These are phyloP conservation scores for Yarrowia alimentaria DNA, from an alignment of 805 yeast genomes.

Conservation along the genomic window DNA sequence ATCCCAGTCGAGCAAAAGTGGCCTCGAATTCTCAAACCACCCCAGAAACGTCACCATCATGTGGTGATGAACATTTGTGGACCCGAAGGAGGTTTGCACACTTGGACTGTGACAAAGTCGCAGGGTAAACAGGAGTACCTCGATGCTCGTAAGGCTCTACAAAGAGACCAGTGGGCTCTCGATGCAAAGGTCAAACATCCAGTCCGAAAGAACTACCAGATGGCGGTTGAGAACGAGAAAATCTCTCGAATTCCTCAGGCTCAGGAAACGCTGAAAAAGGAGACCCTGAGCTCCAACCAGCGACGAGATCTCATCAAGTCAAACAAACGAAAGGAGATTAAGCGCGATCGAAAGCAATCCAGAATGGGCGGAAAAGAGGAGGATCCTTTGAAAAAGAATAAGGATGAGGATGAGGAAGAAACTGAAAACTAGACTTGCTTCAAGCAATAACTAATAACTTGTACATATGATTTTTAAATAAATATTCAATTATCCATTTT, in stretches of 20 bases:
- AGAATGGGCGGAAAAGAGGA: background rate
- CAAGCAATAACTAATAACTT: background rate
- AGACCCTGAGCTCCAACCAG: background rate
- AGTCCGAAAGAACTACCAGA: constrained; percentile 14
- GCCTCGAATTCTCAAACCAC: constrained; percentile 69
- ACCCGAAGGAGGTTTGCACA: constrained; percentile 74
- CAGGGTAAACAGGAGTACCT: constrained; percentile 71
- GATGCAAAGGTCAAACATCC: constrained; percentile 48
- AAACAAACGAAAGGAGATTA: constrained; percentile 12
- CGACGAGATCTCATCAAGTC: constrained; percentile 14
- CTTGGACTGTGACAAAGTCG: constrained; percentile 83
- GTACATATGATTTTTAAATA: too few relatives aligned
- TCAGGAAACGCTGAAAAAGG: background rate
- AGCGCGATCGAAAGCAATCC: background rate
- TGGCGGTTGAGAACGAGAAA: constrained; percentile 8
- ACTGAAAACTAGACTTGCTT: background rate
- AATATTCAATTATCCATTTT: too few relatives aligned
- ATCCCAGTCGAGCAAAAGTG: constrained; percentile 45
- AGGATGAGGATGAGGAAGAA: background rate
- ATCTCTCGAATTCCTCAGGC: background rate
- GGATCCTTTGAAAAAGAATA: background rate
- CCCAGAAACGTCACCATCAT: constrained; percentile 77
- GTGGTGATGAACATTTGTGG: constrained; percentile 78
- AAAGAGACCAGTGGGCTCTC: constrained; percentile 85
- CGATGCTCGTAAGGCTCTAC: constrained; percentile 82